phyloP scores from a whole-genome alignment of 805 yeast species.

The Nakazawaea wyomingensis region DNA sequence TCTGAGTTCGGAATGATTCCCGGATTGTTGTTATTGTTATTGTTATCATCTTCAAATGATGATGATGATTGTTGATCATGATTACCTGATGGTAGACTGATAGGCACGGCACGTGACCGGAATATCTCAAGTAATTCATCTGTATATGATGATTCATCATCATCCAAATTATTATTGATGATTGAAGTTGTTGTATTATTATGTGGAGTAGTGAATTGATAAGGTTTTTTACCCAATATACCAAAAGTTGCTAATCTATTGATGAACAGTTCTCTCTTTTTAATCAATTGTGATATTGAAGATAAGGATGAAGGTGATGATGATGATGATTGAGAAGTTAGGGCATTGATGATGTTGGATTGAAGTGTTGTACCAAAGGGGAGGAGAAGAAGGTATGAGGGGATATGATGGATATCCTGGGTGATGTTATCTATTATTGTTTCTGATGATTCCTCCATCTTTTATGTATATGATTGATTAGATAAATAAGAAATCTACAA shows the following conservation, averaged over 20 bases:
- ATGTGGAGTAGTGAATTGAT: too few species aligned
- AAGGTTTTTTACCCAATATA: slow-evolving; percentile 12
- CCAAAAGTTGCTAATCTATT: slow-evolving; percentile 13
- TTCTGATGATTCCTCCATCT: neutral
- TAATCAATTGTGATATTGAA: slow-evolving; percentile 1
- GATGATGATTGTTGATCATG: neutral
- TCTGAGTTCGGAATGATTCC: slow-evolving; percentile 2
- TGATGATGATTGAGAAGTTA: neutral
- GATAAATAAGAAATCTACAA: slow-evolving; percentile 1
- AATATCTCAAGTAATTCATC: slow-evolving; percentile 12
- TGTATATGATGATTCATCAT: slow-evolving; percentile 6
- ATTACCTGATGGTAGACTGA: neutral
- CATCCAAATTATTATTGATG: slow-evolving; percentile 7
- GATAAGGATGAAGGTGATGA: slow-evolving; percentile 10
- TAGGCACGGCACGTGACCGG: slow-evolving; percentile 4
- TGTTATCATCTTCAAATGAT: neutral
- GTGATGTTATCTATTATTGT: neutral
- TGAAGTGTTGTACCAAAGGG: slow-evolving; percentile 16
- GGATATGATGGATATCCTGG: slow-evolving; percentile 12
- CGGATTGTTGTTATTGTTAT: neutral
- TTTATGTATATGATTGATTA: neutral
- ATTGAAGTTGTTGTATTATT: too few species aligned
- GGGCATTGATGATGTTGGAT: neutral
- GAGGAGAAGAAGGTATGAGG: slow-evolving; percentile 20
- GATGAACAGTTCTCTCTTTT: slow-evolving; percentile 6